Conservation (phyloP, 371 early-diverging fungal species). For the Sporodiniella umbellata region DNA sequence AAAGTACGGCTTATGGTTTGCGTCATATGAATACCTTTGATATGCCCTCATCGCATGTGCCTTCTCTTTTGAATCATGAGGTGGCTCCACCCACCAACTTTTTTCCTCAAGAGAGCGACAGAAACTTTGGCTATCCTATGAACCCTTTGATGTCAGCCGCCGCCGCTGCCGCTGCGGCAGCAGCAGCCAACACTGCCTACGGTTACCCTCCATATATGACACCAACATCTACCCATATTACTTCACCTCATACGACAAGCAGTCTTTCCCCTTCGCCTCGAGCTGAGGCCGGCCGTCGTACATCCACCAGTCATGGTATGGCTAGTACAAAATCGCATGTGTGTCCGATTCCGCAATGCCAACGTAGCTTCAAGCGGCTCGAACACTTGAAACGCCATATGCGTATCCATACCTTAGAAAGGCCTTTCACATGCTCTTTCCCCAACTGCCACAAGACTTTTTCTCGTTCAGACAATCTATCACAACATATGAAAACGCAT, state of each 20-base stretch:
- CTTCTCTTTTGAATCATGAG: conserved; percentile 24
- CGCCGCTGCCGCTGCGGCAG: too few species aligned
- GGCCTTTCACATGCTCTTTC: conserved; percentile 69
- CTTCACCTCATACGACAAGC: too few species aligned
- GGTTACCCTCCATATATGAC: too few species aligned
- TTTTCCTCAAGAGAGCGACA: conserved; percentile 5
- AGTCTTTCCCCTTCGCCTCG: too few species aligned
- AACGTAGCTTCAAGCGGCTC: conserved; percentile 69
- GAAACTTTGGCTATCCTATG: conserved; percentile 4
- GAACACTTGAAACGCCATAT: conserved; percentile 91
- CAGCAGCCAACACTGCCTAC: too few species aligned
- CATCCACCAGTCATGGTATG: too few species aligned
- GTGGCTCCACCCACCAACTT: neutral
- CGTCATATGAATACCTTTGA: conserved; percentile 10
- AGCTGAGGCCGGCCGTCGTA: neutral
- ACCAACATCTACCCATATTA: too few species aligned
- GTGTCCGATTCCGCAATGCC: conserved; percentile 53
- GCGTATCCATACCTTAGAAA: conserved; percentile 81
- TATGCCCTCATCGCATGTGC: conserved; percentile 4
- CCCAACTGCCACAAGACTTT: conserved; percentile 76
- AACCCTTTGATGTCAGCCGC: neutral
- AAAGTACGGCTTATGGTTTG: conserved; percentile 6
- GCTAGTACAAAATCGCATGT: conserved; percentile 47
- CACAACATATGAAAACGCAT: conserved; percentile 63
- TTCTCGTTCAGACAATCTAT: conserved; percentile 74